Conservation (phyloP, 2,329 filamentous ascomycete genomes). For the Phialocephala sp. region DNA sequence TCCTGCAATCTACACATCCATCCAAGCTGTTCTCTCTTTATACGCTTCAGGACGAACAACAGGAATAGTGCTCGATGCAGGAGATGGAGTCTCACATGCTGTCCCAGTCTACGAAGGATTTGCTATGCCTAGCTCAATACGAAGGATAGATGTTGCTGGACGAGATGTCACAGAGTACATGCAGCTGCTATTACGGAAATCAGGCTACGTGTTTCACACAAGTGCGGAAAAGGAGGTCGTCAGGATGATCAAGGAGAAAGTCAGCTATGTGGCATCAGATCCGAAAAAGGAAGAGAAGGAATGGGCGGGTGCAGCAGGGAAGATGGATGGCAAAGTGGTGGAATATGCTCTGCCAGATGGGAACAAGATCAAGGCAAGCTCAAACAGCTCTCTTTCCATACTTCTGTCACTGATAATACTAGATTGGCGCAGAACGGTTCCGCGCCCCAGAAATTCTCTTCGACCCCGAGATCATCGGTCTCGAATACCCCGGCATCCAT, state of each 20-base stretch:
- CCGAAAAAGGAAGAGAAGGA: constrained; percentile 96
- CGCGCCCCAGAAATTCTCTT: constrained; percentile 96
- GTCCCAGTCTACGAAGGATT: constrained; percentile 98
- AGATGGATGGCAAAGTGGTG: constrained; percentile 76
- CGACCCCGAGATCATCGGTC: constrained; percentile 93
- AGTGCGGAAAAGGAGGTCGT: constrained; percentile 99
- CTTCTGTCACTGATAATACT: constrained; percentile 31
- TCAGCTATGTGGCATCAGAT: constrained; percentile 88
- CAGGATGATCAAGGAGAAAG: constrained; percentile 92
- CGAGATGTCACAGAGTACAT: constrained; percentile 96
- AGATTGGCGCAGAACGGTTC: constrained; percentile 94
- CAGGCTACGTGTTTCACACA: constrained; percentile 93
- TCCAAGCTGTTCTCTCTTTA: constrained; percentile 93
- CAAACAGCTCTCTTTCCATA: constrained; percentile 8
- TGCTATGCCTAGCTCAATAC: constrained; percentile 93
- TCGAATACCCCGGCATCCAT: constrained; percentile 96
- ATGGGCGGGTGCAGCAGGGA: constrained; percentile 72
- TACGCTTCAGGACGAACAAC: constrained; percentile 97
- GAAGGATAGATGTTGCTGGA: constrained; percentile 93
- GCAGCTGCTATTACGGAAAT: constrained; percentile 88
- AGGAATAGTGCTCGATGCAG: constrained; percentile 92
- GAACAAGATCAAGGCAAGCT: constrained; percentile 81
- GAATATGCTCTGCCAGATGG: constrained; percentile 94
- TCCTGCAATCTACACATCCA: constrained; percentile 92
- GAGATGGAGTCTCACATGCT: constrained; percentile 95